Conservation (phyloP, 768 basidiomycete species). For the Termitomyces eurrhizus region DNA sequence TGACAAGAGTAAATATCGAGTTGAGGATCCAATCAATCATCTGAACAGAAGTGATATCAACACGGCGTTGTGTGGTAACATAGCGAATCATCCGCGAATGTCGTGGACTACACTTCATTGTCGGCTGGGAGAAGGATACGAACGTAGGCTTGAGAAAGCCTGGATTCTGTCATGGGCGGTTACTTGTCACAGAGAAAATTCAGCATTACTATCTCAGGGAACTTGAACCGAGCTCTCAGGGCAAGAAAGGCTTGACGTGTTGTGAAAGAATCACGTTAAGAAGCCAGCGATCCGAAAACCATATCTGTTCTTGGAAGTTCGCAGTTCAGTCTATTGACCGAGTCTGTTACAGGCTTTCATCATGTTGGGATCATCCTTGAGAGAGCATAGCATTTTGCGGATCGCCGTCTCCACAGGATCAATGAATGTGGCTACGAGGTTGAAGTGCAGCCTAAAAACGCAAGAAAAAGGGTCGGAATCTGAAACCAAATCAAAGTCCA, state of each 20-base stretch:
- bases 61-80: not conserved
- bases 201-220: not conserved
- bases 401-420: not conserved
- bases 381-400: not conserved
- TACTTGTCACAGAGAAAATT: not conserved
- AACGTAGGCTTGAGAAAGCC: not conserved
- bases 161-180: not conserved
- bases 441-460: not conserved
- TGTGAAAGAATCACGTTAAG: not conserved
- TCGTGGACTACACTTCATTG: not conserved
- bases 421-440: not conserved
- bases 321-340: not conserved
- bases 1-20: not conserved
- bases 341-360: not conserved
- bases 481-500: not conserved
- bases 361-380: not conserved
- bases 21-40: slow-evolving; percentile 3
- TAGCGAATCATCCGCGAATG: slow-evolving; percentile 2
- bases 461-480: not conserved
- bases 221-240: not conserved
- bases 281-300: not conserved
- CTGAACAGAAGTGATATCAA: slow-evolving; percentile 4
- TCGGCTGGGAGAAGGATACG: not conserved
- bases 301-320: not conserved
- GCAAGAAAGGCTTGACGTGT: not conserved